Percentiles rank a stretch among this genome's conserved stretches.
Conservation (phyloP, 2,329 filamentous ascomycete species). For the Xenoacremonium recifei region DNA sequence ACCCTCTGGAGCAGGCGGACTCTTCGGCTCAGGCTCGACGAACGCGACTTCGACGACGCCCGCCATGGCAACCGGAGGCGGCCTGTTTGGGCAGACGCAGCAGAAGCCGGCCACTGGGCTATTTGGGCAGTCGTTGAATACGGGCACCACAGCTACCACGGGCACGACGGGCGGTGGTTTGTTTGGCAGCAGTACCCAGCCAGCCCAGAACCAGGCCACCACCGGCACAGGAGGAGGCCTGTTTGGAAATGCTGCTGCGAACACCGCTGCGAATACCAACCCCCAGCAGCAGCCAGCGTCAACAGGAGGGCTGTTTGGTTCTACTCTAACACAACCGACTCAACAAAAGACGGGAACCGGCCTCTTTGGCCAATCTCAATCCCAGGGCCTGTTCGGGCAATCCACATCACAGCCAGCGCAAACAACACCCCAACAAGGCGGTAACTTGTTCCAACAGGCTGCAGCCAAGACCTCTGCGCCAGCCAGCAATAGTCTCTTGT, state of each 20-base stretch:
- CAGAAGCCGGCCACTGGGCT: conserved; percentile 26
- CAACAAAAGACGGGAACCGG: conserved; percentile 12
- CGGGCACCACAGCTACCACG: conserved; percentile 19
- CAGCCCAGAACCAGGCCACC: conserved; percentile 25
- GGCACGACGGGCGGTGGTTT: conserved; percentile 24
- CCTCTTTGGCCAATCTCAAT: conserved; percentile 21
- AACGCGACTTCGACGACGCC: conserved; percentile 24
- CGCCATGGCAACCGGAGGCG: conserved; percentile 35
- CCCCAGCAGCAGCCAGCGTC: conserved; percentile 12
- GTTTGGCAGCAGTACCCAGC: conserved; percentile 29
- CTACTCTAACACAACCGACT: background rate
- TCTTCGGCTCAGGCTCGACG: conserved; percentile 34
- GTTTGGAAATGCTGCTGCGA: too few species aligned
- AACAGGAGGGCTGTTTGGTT: background rate
- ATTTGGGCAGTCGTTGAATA: conserved; percentile 31
- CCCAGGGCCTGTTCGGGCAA: conserved; percentile 21
- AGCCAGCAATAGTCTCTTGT: conserved; percentile 34
- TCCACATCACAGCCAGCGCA: conserved; percentile 16
- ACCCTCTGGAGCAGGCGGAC: conserved; percentile 33
- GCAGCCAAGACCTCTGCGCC: conserved; percentile 34
- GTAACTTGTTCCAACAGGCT: conserved; percentile 34
- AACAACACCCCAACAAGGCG: conserved; percentile 22
- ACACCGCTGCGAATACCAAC: too few species aligned
- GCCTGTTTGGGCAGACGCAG: conserved; percentile 24
- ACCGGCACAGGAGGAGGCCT: conserved; percentile 24